Conservation (phyloP, 192 early-diverging fungal species). For the Phycomyces nitens region DNA sequence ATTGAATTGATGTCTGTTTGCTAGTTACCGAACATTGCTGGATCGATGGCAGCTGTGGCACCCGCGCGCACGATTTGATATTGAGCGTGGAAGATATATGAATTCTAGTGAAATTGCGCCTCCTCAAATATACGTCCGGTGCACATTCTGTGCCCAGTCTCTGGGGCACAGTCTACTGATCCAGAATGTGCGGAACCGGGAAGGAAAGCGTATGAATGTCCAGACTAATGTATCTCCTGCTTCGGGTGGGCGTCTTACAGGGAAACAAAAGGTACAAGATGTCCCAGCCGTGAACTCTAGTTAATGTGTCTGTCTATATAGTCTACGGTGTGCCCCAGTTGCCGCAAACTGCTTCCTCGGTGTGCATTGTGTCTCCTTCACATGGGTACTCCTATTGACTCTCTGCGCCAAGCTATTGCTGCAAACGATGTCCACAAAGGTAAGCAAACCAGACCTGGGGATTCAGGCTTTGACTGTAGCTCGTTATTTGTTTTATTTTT, state of each 20-base stretch:
- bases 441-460: no score
- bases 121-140: constrained; percentile 83
- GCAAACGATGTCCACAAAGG: constrained; percentile 24
- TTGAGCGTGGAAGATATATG: constrained; percentile 67
- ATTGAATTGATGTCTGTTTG: neutral
- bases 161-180: constrained; percentile 52
- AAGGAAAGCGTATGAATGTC: constrained; percentile 46
- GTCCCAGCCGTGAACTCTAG: no score
- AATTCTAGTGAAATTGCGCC: constrained; percentile 54
- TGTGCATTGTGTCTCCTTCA: constrained; percentile 62
- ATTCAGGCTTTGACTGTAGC: no score
- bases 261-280: constrained; percentile 43
- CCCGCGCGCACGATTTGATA: constrained; percentile 88
- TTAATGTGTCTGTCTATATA: constrained; percentile 21
- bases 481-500: no score
- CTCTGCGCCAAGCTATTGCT: constrained; percentile 37
- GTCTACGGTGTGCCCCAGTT: constrained; percentile 60
- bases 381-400: constrained; percentile 66
- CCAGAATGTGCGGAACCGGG: constrained; percentile 41
- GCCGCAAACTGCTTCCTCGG: constrained; percentile 58
- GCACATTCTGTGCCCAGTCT: constrained; percentile 80
- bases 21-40: constrained; percentile 77
- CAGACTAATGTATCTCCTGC: constrained; percentile 28
- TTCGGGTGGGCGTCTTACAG: constrained; percentile 19
- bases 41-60: constrained; percentile 88